phyloP scores from a whole-genome alignment of 1,139 yeast genomes.

The Hyphopichia wangnamkhiaoensis region DNA sequence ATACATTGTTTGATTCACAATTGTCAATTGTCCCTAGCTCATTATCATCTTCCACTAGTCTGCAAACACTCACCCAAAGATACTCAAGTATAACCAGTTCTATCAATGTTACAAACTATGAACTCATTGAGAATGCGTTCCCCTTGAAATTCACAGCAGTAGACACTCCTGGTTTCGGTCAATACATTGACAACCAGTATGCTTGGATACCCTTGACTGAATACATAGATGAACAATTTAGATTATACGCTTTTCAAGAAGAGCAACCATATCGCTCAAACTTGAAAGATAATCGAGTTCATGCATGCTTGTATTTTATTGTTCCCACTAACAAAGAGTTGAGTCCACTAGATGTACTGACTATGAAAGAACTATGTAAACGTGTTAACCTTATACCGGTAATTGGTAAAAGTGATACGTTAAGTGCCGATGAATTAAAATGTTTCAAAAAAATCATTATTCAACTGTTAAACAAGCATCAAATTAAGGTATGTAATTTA shows the following conservation, averaged over 20 bases:
- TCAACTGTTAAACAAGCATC: slow-evolving; percentile 43
- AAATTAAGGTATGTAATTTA: slow-evolving; percentile 59
- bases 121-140: slow-evolving; percentile 53
- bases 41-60: neutral
- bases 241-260: slow-evolving; percentile 59
- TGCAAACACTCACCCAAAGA: slow-evolving; percentile 1
- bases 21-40: slow-evolving; percentile 6
- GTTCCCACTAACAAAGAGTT: slow-evolving; percentile 57
- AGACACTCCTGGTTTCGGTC: slow-evolving; percentile 40
- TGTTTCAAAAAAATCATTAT: slow-evolving; percentile 48
- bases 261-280: slow-evolving; percentile 66
- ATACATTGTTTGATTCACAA: slow-evolving; percentile 41
- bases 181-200: slow-evolving; percentile 41
- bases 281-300: slow-evolving; percentile 62
- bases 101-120: slow-evolving; percentile 39
- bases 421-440: slow-evolving; percentile 43
- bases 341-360: slow-evolving; percentile 59
- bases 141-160: slow-evolving; percentile 48
- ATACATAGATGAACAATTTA: slow-evolving; percentile 63
- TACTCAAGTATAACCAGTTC: slow-evolving; percentile 26
- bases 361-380: slow-evolving; percentile 66
- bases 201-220: slow-evolving; percentile 61
- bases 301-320: slow-evolving; percentile 75
- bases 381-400: slow-evolving; percentile 78
- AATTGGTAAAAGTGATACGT: slow-evolving; percentile 72